phyloP scores from a whole-genome alignment of 257 asterid genomes.

The Forsythia viridissima region DNA sequence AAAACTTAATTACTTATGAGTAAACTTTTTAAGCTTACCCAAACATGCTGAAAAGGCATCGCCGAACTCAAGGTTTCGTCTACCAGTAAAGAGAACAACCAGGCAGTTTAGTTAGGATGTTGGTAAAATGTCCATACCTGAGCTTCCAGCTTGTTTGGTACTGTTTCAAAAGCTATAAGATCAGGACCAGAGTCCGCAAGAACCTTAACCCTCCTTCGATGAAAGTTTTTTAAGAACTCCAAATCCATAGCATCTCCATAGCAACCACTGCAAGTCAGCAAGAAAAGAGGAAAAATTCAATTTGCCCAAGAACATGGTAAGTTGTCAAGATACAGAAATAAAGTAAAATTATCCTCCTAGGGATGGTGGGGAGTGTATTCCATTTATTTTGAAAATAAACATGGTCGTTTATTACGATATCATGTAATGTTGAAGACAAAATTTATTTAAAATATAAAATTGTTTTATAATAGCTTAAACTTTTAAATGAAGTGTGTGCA shows the following conservation, averaged over 20 bases:
- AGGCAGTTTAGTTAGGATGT: not conserved
- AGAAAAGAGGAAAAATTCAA: not conserved
- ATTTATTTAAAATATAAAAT: too few species aligned
- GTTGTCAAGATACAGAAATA: too few species aligned
- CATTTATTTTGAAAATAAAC: too few species aligned
- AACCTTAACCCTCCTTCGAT: conserved; percentile 78
- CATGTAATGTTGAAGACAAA: too few species aligned
- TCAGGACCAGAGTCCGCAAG: conserved; percentile 85
- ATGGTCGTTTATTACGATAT: too few species aligned
- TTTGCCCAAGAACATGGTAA: too few species aligned
- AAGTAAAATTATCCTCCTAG: too few species aligned
- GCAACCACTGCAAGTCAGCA: conserved; percentile 59
- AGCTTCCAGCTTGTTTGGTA: conserved; percentile 86
- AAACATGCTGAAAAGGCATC: not conserved
- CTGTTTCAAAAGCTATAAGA: conserved; percentile 86
- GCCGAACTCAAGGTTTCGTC: not conserved
- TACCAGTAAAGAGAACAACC: conserved; percentile 6
- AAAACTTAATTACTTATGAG: not conserved
- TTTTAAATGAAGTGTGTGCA: too few species aligned
- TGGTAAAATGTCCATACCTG: conserved; percentile 46
- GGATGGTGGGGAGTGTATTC: too few species aligned
- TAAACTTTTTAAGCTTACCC: not conserved
- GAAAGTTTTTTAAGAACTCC: conserved; percentile 75
- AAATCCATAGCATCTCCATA: conserved; percentile 73
- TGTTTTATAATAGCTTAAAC: too few species aligned